phyloP scores from a whole-genome alignment of 139 green algal genomes.

The Chlorella sp. region DNA sequence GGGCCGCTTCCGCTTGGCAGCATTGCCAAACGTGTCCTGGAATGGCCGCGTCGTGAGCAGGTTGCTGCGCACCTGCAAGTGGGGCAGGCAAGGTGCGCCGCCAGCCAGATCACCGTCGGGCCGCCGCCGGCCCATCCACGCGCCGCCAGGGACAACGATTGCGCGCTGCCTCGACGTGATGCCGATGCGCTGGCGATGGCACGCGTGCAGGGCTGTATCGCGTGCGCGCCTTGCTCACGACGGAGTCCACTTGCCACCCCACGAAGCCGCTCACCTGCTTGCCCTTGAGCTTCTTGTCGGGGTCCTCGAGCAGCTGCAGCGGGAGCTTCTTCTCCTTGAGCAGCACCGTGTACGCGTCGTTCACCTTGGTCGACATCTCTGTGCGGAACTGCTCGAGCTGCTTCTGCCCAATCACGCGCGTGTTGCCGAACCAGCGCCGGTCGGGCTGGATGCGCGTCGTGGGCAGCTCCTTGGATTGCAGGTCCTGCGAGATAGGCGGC shows the following conservation, averaged over 20 bases:
- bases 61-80: constrained; percentile 48
- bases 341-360: constrained; percentile 90
- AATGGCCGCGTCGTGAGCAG: constrained; percentile 84
- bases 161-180: no score
- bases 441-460: constrained; percentile 94
- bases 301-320: constrained; percentile 85
- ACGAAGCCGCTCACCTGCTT: no score
- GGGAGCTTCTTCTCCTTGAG: constrained; percentile 95
- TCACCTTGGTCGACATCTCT: constrained; percentile 88
- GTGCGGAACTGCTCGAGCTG: constrained; percentile 93
- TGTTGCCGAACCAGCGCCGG: constrained; percentile 96
- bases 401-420: constrained; percentile 92
- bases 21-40: constrained; percentile 76
- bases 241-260: no score
- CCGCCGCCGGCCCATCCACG: no score
- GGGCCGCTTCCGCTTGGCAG: constrained; percentile 73
- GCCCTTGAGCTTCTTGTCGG: constrained; percentile 51
- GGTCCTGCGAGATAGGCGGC: no score
- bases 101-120: no score
- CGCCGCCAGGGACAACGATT: no score
- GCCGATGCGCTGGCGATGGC: no score
- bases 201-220: no score
- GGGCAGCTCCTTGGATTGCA: constrained; percentile 93
- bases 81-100: no score
- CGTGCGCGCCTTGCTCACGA: no score